Evolutionary conservation across 345 rosid species (phyloP).

Genomic region (Gossypium herbaceum): DNA sequence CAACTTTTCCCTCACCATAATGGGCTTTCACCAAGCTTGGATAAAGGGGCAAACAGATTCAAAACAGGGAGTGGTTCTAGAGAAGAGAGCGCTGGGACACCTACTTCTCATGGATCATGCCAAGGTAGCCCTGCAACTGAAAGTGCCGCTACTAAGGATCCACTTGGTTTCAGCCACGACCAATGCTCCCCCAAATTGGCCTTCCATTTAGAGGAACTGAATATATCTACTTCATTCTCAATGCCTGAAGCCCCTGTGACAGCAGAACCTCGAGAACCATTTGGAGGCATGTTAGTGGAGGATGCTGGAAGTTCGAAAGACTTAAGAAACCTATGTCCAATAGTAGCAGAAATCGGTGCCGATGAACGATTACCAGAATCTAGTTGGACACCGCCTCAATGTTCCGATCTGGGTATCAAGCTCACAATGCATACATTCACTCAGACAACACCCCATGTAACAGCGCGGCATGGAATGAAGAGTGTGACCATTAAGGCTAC

Average conservation of each 20-base stretch:
- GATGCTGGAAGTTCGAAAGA: constrained; percentile 87
- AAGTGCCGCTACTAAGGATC: constrained; percentile 40
- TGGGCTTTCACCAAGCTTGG: constrained; percentile 33
- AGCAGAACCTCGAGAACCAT: constrained; percentile 42
- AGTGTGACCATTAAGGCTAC: constrained; percentile 68
- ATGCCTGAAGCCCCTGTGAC: constrained; percentile 40
- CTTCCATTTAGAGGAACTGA: constrained; percentile 25
- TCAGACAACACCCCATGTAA: constrained; percentile 24
- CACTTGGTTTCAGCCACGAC: constrained; percentile 22
- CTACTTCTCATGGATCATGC: constrained; percentile 76
- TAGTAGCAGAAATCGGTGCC: constrained; percentile 36
- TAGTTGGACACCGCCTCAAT: constrained; percentile 38
- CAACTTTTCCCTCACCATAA: constrained; percentile 35
- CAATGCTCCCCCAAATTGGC: constrained; percentile 38
- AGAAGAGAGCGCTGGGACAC: constrained; percentile 68
- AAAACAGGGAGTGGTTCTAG: constrained; percentile 47
- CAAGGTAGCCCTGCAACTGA: constrained; percentile 56
- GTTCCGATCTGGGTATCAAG: constrained; percentile 19
- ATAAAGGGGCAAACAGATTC: constrained; percentile 32
- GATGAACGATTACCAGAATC: constrained; percentile 54
- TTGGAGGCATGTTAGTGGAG: constrained; percentile 62
- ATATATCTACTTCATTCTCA: constrained; percentile 39
- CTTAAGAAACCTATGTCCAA: constrained; percentile 60
- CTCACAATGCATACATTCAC: constrained; percentile 22
- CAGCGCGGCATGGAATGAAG: constrained; percentile 35